Evolutionary conservation across 2,329 filamentous ascomycete species (phyloP).

Genomic region (Tothia fuscella): DNA sequence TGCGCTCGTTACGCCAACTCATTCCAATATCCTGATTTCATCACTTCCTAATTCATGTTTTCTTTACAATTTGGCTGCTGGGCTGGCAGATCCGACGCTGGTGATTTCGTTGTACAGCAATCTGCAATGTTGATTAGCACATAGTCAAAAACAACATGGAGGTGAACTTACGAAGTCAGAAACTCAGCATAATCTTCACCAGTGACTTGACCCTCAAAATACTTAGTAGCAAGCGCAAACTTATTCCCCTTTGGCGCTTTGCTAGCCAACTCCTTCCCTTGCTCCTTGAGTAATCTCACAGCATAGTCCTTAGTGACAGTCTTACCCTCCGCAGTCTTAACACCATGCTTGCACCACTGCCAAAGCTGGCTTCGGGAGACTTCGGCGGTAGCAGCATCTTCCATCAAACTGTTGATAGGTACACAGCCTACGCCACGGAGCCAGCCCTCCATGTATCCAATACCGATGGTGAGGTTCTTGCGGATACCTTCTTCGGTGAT

Average conservation of each 20-base stretch:
- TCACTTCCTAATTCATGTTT: too few species aligned
- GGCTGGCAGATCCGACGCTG: slow-evolving; percentile 52
- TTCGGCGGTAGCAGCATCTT: slow-evolving; percentile 94
- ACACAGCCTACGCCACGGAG: slow-evolving; percentile 88
- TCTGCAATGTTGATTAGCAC: slow-evolving; percentile 32
- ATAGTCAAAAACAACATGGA: slow-evolving; percentile 10
- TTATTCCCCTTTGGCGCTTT: slow-evolving; percentile 83
- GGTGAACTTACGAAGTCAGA: slow-evolving; percentile 60
- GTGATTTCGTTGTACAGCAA: slow-evolving; percentile 84
- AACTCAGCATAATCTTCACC: slow-evolving; percentile 98
- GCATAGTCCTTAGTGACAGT: slow-evolving; percentile 87
- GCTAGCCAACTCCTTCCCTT: slow-evolving; percentile 59
- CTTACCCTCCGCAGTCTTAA: slow-evolving; percentile 77
- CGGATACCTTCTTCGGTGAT: slow-evolving; percentile 91
- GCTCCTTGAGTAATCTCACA: slow-evolving; percentile 75
- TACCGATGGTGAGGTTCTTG: slow-evolving; percentile 94
- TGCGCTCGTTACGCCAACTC: too few species aligned
- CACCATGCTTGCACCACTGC: slow-evolving; percentile 76
- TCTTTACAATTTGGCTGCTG: slow-evolving; percentile 35
- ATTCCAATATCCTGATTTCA: too few species aligned
- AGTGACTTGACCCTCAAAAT: slow-evolving; percentile 85
- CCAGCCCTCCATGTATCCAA: slow-evolving; percentile 99
- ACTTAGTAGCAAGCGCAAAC: slow-evolving; percentile 78
- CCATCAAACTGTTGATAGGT: slow-evolving; percentile 96
- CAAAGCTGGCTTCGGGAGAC: slow-evolving; percentile 89